phyloP scores from a whole-genome alignment of 2,329 filamentous ascomycete genomes.

The Diaporthe helianthi region DNA sequence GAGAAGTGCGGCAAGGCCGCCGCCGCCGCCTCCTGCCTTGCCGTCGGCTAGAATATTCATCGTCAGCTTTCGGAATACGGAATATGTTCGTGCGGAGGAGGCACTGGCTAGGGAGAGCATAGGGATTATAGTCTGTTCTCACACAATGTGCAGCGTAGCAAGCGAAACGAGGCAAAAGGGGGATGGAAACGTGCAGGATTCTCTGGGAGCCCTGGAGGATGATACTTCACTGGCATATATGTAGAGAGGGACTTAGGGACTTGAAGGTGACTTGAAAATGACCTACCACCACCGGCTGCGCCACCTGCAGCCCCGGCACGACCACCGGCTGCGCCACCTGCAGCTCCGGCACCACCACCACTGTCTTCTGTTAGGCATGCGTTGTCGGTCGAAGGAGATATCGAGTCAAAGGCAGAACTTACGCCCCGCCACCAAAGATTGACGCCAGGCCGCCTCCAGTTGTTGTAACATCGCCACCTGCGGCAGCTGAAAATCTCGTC shows the following conservation, averaged over 20 bases:
- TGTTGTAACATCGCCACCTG: neutral
- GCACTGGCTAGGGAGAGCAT: too few species aligned
- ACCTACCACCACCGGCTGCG: neutral
- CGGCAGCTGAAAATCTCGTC: neutral
- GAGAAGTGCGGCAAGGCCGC: neutral
- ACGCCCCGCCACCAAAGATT: neutral
- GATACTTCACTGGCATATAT: too few species aligned
- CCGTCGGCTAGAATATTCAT: neutral
- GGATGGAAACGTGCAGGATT: neutral
- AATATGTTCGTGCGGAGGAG: neutral
- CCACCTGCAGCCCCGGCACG: too few species aligned
- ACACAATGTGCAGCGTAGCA: neutral
- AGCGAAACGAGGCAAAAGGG: neutral
- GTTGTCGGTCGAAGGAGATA: too few species aligned
- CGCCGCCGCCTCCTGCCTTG: neutral
- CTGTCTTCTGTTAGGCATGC: neutral
- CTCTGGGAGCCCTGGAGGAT: too few species aligned
- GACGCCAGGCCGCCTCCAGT: slow-evolving; percentile 1
- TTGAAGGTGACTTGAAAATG: neutral
- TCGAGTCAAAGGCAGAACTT: neutral
- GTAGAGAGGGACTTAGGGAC: too few species aligned
- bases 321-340: neutral
- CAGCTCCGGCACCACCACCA: slow-evolving; percentile 2
- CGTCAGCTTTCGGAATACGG: neutral
- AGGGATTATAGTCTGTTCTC: too few species aligned